Evolutionary conservation across 257 asterid species (phyloP).

Genomic region (Datura wrightii): DNA sequence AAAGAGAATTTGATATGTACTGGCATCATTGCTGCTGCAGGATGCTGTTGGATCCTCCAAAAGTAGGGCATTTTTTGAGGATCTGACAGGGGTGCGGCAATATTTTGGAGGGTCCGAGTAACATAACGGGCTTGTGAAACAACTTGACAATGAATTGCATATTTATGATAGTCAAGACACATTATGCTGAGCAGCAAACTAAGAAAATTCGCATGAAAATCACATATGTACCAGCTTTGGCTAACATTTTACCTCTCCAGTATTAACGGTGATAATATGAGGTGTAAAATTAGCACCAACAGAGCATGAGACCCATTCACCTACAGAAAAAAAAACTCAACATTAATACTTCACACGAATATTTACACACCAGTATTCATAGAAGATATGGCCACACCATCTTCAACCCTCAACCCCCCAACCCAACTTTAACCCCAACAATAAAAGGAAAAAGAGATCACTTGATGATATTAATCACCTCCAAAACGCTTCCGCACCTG

Average conservation of each 20-base stretch:
- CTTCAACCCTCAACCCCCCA: no score
- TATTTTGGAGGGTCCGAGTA: no score
- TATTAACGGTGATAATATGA: conserved; percentile 73
- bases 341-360: conserved; percentile 26
- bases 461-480: neutral
- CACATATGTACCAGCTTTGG: neutral
- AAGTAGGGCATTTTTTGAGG: no score
- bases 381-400: no score
- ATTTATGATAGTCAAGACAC: neutral
- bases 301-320: conserved; percentile 84
- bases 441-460: no score
- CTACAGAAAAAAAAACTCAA: conserved; percentile 46
- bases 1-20: neutral
- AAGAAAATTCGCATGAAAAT: neutral
- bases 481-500: neutral
- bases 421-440: no score
- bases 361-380: neutral
- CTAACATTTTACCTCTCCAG: conserved; percentile 76
- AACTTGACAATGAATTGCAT: neutral
- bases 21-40: neutral
- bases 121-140: neutral
- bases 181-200: neutral
- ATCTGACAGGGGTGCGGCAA: no score
- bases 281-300: conserved; percentile 88
- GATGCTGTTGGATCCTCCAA: no score